phyloP scores from a whole-genome alignment of 2,329 filamentous ascomycete genomes.

The Ceratocystis albifundus region DNA sequence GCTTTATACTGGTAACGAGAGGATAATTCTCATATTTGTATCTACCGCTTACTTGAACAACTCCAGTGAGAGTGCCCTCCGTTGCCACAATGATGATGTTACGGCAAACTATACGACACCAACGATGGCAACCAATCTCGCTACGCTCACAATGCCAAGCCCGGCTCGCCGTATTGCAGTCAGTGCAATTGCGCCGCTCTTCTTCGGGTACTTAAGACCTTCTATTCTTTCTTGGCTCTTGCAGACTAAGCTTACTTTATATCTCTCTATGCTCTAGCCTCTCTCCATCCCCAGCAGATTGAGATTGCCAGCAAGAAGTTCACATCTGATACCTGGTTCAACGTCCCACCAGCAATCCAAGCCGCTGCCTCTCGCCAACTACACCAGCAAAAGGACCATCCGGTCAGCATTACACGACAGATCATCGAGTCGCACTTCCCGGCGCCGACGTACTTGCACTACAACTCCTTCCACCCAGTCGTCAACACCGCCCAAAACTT shows the following conservation, averaged over 20 bases:
- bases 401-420: conserved; percentile 76
- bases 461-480: conserved; percentile 71
- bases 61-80: background rate
- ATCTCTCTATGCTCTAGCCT: background rate
- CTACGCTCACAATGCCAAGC: background rate
- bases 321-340: conserved; percentile 69
- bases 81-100: conserved; percentile 8
- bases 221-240: background rate
- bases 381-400: conserved; percentile 87
- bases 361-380: conserved; percentile 62
- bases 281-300: conserved; percentile 29
- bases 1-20: background rate
- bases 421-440: conserved; percentile 88
- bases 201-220: conserved; percentile 17
- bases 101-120: conserved; percentile 5
- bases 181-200: conserved; percentile 2
- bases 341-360: conserved; percentile 65
- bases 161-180: background rate
- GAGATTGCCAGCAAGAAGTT: conserved; percentile 54
- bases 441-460: conserved; percentile 55
- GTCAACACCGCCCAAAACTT: conserved; percentile 84
- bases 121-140: conserved; percentile 1
- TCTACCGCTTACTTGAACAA: too few species aligned
- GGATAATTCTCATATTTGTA: background rate
- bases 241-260: conserved; percentile 16